phyloP scores from a whole-genome alignment of 805 yeast genomes.

The Maudiozyma saulgeensis region DNA sequence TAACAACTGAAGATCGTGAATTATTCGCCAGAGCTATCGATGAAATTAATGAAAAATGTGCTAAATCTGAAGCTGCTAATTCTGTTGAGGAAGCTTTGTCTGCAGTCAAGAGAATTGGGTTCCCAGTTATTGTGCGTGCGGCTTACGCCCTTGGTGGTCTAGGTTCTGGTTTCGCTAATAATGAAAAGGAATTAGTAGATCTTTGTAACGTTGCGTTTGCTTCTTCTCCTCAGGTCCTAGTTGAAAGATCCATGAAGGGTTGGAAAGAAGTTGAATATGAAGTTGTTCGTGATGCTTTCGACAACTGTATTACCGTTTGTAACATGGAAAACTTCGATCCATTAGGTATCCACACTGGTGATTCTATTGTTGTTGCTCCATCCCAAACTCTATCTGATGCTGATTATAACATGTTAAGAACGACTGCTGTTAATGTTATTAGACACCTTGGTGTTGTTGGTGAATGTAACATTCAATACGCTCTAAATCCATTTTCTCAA shows the following conservation, averaged over 20 bases:
- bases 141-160: conserved; percentile 96
- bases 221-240: conserved; percentile 89
- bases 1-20: conserved; percentile 97
- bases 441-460: conserved; percentile 98
- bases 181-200: conserved; percentile 70
- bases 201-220: conserved; percentile 90
- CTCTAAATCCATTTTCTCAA: conserved; percentile 83
- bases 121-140: conserved; percentile 94
- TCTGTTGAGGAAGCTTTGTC: conserved; percentile 69
- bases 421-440: conserved; percentile 94
- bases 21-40: conserved; percentile 90
- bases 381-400: conserved; percentile 95
- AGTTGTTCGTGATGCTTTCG: conserved; percentile 95
- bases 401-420: conserved; percentile 94
- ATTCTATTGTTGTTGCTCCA: conserved; percentile 97
- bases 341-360: conserved; percentile 97
- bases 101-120: conserved; percentile 82
- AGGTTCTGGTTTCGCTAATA: conserved; percentile 95
- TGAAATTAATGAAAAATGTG: conserved; percentile 91
- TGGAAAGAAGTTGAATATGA: conserved; percentile 99
- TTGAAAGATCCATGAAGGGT: conserved; percentile 95
- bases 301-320: conserved; percentile 97
- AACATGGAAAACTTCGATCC: conserved; percentile 99
- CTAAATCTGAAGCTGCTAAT: conserved; percentile 80
- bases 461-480: conserved; percentile 97